Percentiles rank a stretch among this genome's conserved stretches.
Evolutionary conservation across 768 basidiomycete genomes (phyloP).

Genomic region (Phylloporus arenicola): DNA sequence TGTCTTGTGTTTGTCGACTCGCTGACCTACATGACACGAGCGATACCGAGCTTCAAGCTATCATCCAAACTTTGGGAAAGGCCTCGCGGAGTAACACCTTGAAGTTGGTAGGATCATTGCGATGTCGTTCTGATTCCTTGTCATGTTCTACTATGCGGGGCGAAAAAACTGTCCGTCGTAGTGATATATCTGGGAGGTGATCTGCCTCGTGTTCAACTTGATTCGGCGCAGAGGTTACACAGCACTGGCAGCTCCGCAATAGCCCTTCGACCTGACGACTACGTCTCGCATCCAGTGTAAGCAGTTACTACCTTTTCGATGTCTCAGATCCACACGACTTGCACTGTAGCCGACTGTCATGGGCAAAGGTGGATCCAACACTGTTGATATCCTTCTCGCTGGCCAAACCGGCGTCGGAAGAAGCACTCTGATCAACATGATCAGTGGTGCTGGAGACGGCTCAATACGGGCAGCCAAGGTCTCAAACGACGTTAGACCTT

Average conservation of each 20-base stretch:
- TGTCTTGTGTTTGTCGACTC: no score
- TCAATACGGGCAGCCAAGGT: conserved; percentile 15
- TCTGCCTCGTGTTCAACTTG: conserved; percentile 20
- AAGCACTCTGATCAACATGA: conserved; percentile 26
- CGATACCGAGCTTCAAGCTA: no score
- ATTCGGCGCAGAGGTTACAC: conserved; percentile 9
- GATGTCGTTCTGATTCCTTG: no score
- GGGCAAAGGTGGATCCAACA: neutral
- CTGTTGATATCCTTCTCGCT: conserved; percentile 18
- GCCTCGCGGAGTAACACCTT: no score
- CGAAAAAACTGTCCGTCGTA: neutral
- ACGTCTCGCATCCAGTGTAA: conserved; percentile 1
- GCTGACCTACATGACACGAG: no score
- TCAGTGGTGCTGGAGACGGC: conserved; percentile 11
- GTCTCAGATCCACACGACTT: neutral
- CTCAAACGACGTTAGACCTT: conserved; percentile 23
- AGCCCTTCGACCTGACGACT: conserved; percentile 3
- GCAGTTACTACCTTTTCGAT: neutral
- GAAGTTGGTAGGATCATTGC: no score
- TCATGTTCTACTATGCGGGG: no score
- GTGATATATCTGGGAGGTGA: conserved; percentile 10
- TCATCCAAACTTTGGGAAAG: no score
- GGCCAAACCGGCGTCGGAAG: conserved; percentile 28
- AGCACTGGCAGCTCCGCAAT: neutral
- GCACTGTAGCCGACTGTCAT: neutral